Evolutionary conservation across 345 rosid genomes (phyloP).

Genomic region (Gossypium longicalyx): DNA sequence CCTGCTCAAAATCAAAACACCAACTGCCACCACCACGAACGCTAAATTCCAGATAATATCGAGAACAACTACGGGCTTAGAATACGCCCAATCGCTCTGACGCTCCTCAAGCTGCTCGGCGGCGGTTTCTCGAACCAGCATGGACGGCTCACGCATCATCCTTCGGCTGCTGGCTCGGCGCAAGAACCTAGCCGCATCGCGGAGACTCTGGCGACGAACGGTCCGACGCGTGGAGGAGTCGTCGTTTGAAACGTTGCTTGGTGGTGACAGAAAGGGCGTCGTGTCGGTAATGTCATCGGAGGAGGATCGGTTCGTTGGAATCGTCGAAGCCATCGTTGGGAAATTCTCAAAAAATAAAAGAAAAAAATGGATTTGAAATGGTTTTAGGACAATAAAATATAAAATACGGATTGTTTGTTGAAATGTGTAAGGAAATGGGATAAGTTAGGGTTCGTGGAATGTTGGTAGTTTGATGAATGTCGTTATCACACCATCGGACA

Average conservation of each 20-base stretch:
- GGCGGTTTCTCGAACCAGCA: conserved; percentile 89
- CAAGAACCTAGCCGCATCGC: conserved; percentile 77
- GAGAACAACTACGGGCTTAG: conserved; percentile 83
- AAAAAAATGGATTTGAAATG: too few species aligned
- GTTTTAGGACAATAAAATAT: not conserved
- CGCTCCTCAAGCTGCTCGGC: conserved; percentile 97
- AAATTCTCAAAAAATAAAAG: not conserved
- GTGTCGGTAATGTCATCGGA: conserved; percentile 60
- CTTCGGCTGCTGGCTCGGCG: conserved; percentile 86
- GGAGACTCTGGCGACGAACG: conserved; percentile 62
- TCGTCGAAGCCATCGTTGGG: conserved; percentile 9
- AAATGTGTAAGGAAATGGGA: not conserved
- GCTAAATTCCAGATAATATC: conserved; percentile 86
- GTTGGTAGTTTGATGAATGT: not conserved
- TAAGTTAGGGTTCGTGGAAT: conserved; percentile 9
- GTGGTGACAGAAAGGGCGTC: conserved; percentile 52
- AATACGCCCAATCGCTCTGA: conserved; percentile 98
- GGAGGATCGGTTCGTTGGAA: conserved; percentile 34
- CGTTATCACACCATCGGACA: too few species aligned
- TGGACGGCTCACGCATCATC: conserved; percentile 89
- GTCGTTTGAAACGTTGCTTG: conserved; percentile 19
- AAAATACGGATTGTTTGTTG: not conserved
- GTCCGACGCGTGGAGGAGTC: conserved; percentile 33
- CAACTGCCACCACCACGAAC: conserved; percentile 64
- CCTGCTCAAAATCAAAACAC: conserved; percentile 57